Base-by-base conservation (phyloP, 768 basidiomycete species). In the Favolaschia claudopus region DNA sequence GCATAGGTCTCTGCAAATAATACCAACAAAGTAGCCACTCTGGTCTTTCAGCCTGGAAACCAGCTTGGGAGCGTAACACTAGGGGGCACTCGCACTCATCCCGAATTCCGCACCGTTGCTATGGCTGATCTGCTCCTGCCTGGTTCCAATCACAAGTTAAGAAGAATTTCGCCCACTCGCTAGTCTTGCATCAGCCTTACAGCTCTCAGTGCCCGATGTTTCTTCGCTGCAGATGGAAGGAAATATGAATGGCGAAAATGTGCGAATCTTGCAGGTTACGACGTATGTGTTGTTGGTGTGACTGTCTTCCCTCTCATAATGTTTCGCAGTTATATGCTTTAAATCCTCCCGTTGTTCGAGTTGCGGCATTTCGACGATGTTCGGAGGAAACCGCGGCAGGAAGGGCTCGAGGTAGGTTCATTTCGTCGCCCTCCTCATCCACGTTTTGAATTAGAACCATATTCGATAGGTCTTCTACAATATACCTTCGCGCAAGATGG, bases 241-340 rank as follows among this genome's bases (percentile, higher is more conserved):
- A 79, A 75, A 46, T 89, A 85, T 60, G 89, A 90, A 72, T 91
- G 89, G 89, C 79, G 88, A 63, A 79, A 82, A 63, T 75, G 77
- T 63, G 70, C 70, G 40, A 78, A 82, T 40, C 76, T 77, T 55
- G 74, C 80, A 15, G 72, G 71, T 62, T 91, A 90, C 70, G 86
- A 90, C 72, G 89, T 89, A 74, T 70, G 82, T 74, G 19, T 29
- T 38, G 15, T 51, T 39, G 40, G 42, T 55, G 42, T 39, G 57
- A 60, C 53, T 44, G 42, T 47, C 31, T 3, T 15, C 43, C 33
- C 22, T 43, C 55, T 37, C 15, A n/a, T 58, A 46, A 60, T 51
- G 39, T 53, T 43, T 47, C 20, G 36, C 66, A 85, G 85, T 68
- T 87, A 50, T 83, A 76, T 64, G 76, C 82, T 45, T 19, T 62